phyloP scores from a whole-genome alignment of 805 yeast genomes.

The Teunomyces atbi region DNA sequence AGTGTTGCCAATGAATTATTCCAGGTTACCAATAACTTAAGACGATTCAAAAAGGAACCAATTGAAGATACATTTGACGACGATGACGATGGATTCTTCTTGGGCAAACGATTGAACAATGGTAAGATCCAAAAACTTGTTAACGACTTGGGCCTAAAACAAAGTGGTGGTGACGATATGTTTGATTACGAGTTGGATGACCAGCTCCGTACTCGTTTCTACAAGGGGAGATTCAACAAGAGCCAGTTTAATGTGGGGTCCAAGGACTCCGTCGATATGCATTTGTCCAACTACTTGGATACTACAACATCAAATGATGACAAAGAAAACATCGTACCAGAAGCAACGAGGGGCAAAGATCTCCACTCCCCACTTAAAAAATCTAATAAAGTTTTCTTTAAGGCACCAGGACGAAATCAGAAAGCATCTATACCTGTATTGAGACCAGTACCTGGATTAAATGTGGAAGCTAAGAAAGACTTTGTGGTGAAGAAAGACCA shows the following conservation, averaged over 20 bases:
- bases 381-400: constrained; percentile 19
- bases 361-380: constrained; percentile 16
- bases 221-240: constrained; percentile 32
- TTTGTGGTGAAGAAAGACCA: constrained; percentile 12
- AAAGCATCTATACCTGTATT: constrained; percentile 24
- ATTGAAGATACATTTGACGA: constrained; percentile 9
- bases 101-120: constrained; percentile 25
- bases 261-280: constrained; percentile 32
- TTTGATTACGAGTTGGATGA: constrained; percentile 32
- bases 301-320: constrained; percentile 11
- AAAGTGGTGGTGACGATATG: constrained; percentile 15
- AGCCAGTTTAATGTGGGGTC: constrained; percentile 14
- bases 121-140: constrained; percentile 39
- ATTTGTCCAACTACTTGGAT: constrained; percentile 23
- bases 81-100: constrained; percentile 16
- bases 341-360: constrained; percentile 3
- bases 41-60: constrained; percentile 4
- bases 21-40: constrained; percentile 19
- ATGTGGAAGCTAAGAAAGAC: constrained; percentile 13
- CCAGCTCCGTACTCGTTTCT: constrained; percentile 33
- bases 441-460: constrained; percentile 20
- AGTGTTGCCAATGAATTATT: constrained; percentile 30
- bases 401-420: constrained; percentile 15
- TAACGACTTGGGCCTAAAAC: constrained; percentile 29
- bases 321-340: constrained; percentile 30